A percentile compares a stretch with the other conserved stretches of the same genome.
Evolutionary conservation across 225 moss, liverwort and hornwort genomes (phyloP).

Genomic region (Ulota crispa): DNA sequence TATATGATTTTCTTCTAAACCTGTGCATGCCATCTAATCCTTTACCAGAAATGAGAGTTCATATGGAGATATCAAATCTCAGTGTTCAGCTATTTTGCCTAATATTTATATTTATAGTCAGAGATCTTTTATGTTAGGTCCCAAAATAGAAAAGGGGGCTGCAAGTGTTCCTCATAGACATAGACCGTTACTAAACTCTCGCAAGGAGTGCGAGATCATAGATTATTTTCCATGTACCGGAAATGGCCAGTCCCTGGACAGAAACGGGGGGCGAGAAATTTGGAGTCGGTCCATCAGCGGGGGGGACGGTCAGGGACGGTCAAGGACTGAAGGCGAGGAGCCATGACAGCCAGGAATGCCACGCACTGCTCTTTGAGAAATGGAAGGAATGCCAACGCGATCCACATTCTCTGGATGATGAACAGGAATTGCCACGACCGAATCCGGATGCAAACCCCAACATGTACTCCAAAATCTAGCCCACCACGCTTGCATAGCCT

Average conservation of each 20-base stretch:
- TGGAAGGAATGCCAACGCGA: conserved; percentile 20
- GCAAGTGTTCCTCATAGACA: not conserved
- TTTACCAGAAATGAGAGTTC: too few species aligned
- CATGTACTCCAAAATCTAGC: not conserved
- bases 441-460: not conserved
- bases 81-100: too few species aligned
- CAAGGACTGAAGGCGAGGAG: not conserved
- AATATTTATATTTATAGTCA: too few species aligned
- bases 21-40: too few species aligned
- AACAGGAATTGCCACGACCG: conserved; percentile 4
- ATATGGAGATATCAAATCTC: too few species aligned
- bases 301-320: too few species aligned
- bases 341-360: not conserved
- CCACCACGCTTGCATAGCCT: not conserved
- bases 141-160: not conserved
- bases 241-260: not conserved
- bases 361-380: not conserved
- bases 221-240: not conserved
- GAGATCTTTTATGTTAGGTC: too few species aligned
- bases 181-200: not conserved
- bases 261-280: not conserved
- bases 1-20: too few species aligned
- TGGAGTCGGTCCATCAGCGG: not conserved
- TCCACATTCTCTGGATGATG: conserved; percentile 24
- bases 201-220: not conserved